phyloP scores from a whole-genome alignment of 2,329 filamentous ascomycete genomes.

The Colletotrichum tamarilloi region DNA sequence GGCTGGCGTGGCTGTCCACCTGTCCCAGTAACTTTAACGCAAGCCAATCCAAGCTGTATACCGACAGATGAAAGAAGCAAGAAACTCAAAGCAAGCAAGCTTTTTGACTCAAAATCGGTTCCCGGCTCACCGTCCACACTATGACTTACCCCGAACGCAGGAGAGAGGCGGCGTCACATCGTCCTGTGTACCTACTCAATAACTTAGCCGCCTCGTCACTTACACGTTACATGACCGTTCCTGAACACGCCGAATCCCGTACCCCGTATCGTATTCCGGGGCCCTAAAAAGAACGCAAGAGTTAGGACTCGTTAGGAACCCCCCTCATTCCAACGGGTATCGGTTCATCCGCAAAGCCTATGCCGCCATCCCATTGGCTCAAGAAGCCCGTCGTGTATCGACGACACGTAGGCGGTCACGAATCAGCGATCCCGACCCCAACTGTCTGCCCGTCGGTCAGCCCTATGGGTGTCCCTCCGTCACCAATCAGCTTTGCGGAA shows the following conservation, averaged over 20 bases:
- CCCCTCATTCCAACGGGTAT: slow-evolving; percentile 2
- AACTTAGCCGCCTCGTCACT: slow-evolving; percentile 15
- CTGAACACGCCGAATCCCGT: slow-evolving; percentile 12
- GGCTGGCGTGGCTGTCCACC: slow-evolving; percentile 25
- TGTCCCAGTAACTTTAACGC: not conserved
- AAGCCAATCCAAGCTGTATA: not conserved
- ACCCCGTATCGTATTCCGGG: slow-evolving; percentile 12
- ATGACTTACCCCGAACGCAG: not conserved
- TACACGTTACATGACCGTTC: not conserved
- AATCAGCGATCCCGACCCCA: slow-evolving; percentile 9
- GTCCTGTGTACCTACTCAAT: not conserved
- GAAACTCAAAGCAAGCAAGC: slow-evolving; percentile 32
- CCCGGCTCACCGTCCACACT: not conserved
- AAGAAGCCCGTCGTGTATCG: slow-evolving; percentile 15
- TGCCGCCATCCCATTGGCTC: slow-evolving; percentile 10
- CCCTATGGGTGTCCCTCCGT: slow-evolving; percentile 19
- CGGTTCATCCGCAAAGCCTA: slow-evolving; percentile 8
- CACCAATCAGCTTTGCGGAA: slow-evolving; percentile 28
- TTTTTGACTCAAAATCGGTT: slow-evolving; percentile 28
- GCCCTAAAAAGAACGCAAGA: not conserved
- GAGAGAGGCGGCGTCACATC: slow-evolving; percentile 5
- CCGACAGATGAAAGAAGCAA: slow-evolving; percentile 18
- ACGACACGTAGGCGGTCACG: slow-evolving; percentile 31
- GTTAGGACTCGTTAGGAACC: not conserved
- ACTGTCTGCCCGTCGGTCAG: slow-evolving; percentile 30